Evolutionary conservation across 2,329 filamentous ascomycete species (phyloP), one percentile per base, ranked within the genome.

Genomic region (Verticillium alfalfae): DNA sequence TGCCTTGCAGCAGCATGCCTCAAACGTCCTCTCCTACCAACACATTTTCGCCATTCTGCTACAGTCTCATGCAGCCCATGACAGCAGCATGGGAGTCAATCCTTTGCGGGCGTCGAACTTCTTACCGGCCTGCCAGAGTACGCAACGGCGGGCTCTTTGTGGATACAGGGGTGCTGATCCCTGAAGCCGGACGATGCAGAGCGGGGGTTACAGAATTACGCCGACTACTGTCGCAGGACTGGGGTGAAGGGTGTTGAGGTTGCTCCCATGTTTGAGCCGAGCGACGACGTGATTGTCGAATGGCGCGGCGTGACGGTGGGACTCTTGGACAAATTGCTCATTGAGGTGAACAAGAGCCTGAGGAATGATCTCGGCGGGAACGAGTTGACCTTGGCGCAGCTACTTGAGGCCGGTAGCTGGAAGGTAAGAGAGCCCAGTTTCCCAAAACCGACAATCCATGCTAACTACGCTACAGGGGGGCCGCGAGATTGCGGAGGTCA

Each of bases 371-470:
- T 97, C 49, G 82, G 81, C 8, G 92, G 90, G 3, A 79, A 85
- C 41, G 87, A 94, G 67, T 77, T 99, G 72, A 91, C 81, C 49
- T 76, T 98, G 67, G 88, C 93, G 6, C 95, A 99, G 74, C 87
- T 99, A 79, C 82, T 99, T 18, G 95, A 98, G 76, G 95, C 94
- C 15, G 95, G 95, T 59, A 96, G 92, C 72, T 99, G 95, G 94
- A 98, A 98, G 90, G 93, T 95, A 75, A 78, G 85, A 39, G 62
- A 22, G 45, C 16, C 31, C 5, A 16, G 52, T 26, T 57, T 9
- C 15, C 8, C 31, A 5, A 9, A 10, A 6, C 9, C 22, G 16
- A 15, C 56, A 2, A 2, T 26, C 3, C 5, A 2, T 34, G 49
- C 61, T 59, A 60, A 65, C 65, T 67, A 62, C 63, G 12, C 65